phyloP scores from a whole-genome alignment of 2,329 filamentous ascomycete genomes.

The Alternaria viburni region DNA sequence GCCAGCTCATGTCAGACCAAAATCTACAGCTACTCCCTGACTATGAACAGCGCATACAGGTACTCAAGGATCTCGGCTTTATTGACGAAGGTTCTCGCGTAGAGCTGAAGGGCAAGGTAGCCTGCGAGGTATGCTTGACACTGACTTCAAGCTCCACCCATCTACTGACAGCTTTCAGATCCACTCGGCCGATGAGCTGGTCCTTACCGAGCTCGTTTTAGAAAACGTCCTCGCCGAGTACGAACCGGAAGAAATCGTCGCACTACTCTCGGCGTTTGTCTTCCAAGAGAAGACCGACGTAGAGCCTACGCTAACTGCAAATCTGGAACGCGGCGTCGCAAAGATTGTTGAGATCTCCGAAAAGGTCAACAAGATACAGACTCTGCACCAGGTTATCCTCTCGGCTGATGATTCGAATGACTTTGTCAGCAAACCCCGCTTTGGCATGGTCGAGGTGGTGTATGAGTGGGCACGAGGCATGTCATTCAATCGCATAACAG shows the following conservation, averaged over 20 bases:
- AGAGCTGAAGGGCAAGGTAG: slow-evolving; percentile 96
- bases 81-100: slow-evolving; percentile 87
- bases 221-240: slow-evolving; percentile 96
- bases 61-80: slow-evolving; percentile 90
- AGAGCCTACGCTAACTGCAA: slow-evolving; percentile 79
- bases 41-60: slow-evolving; percentile 92
- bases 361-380: slow-evolving; percentile 90
- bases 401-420: slow-evolving; percentile 90
- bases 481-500: slow-evolving; percentile 97
- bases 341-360: slow-evolving; percentile 90
- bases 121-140: slow-evolving; percentile 71
- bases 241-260: slow-evolving; percentile 95
- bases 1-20: slow-evolving; percentile 90
- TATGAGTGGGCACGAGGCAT: slow-evolving; percentile 98
- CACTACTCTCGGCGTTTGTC: slow-evolving; percentile 90
- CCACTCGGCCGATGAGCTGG: slow-evolving; percentile 94
- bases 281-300: slow-evolving; percentile 96
- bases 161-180: slow-evolving; percentile 58
- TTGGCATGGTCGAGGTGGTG: slow-evolving; percentile 95
- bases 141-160: neutral
- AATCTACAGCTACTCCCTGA: slow-evolving; percentile 95
- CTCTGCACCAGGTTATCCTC: slow-evolving; percentile 88
- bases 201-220: slow-evolving; percentile 92
- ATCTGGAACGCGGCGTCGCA: slow-evolving; percentile 79
- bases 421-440: slow-evolving; percentile 84